A percentile compares a stretch with the other conserved stretches of the same genome.
Evolutionary conservation across 768 basidiomycete genomes (phyloP).

Genomic region (Porpolomopsis calyptriformis): DNA sequence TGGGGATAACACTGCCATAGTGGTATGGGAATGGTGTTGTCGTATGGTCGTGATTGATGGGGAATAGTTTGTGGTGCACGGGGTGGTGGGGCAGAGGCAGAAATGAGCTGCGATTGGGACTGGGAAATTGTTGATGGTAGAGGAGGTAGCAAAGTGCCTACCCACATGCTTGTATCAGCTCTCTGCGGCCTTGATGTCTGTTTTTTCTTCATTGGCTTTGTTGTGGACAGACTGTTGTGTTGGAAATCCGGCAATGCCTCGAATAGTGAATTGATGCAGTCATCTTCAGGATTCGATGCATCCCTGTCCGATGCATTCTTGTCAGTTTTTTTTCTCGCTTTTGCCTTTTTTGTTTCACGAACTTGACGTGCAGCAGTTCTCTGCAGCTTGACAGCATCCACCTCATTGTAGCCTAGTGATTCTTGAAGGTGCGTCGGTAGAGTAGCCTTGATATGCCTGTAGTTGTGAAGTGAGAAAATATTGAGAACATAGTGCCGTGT

Average conservation of each 20-base stretch:
- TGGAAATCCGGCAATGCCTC: not conserved
- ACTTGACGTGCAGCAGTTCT: not conserved
- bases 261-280: not conserved
- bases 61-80: too few species aligned
- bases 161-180: not conserved
- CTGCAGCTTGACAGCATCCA: not conserved
- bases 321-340: not conserved
- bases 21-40: too few species aligned
- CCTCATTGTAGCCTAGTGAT: not conserved
- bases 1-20: too few species aligned
- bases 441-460: slow-evolving; percentile 3
- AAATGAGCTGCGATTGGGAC: too few species aligned
- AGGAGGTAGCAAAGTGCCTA: too few species aligned
- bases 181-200: not conserved
- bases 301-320: not conserved
- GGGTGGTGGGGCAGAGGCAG: too few species aligned
- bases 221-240: not conserved
- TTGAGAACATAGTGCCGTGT: slow-evolving; percentile 11
- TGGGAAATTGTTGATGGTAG: not conserved
- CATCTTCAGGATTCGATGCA: not conserved
- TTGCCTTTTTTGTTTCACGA: not conserved
- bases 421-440: not conserved
- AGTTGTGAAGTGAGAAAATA: slow-evolving; percentile 13
- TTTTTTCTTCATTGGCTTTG: not conserved
- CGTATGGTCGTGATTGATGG: too few species aligned